Evolutionary conservation across 2,329 filamentous ascomycete genomes (phyloP).

Genomic region (Ceratocystis cubensis): DNA sequence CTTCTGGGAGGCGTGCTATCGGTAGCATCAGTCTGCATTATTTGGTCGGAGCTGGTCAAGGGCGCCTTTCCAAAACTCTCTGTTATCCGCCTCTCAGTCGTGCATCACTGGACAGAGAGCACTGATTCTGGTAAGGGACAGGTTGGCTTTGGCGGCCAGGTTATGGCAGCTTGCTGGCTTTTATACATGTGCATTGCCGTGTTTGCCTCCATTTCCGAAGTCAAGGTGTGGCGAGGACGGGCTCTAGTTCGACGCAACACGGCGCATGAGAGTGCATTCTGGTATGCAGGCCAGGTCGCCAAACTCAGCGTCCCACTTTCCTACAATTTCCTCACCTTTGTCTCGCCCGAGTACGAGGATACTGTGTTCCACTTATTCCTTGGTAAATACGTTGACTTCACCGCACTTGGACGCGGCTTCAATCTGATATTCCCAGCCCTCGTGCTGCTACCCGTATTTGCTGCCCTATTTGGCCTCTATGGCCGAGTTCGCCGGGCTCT

Average conservation of each 20-base stretch:
- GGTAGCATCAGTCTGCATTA: constrained; percentile 64
- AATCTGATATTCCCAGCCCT: constrained; percentile 81
- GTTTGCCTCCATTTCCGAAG: constrained; percentile 74
- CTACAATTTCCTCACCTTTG: constrained; percentile 93
- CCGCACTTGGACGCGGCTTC: constrained; percentile 69
- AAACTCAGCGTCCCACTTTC: constrained; percentile 83
- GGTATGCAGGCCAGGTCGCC: constrained; percentile 88
- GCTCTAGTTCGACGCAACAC: constrained; percentile 84
- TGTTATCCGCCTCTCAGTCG: constrained; percentile 50
- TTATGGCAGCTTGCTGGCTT: constrained; percentile 77
- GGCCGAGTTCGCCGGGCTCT: constrained; percentile 63
- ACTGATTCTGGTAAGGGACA: constrained; percentile 44
- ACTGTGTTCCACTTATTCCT: constrained; percentile 84
- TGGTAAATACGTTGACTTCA: constrained; percentile 70
- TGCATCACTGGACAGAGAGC: constrained; percentile 57
- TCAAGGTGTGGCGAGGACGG: constrained; percentile 94
- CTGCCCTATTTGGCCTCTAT: constrained; percentile 82
- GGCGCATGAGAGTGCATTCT: constrained; percentile 83
- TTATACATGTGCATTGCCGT: constrained; percentile 92
- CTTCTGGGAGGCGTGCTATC: constrained; percentile 54
- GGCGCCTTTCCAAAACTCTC: constrained; percentile 66
- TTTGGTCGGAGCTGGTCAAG: constrained; percentile 91
- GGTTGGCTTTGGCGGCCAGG: constrained; percentile 75
- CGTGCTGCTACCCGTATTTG: constrained; percentile 71
- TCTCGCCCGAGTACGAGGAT: constrained; percentile 55